phyloP scores from a whole-genome alignment of 208 protist species.

The Leptomonas seymouri region DNA sequence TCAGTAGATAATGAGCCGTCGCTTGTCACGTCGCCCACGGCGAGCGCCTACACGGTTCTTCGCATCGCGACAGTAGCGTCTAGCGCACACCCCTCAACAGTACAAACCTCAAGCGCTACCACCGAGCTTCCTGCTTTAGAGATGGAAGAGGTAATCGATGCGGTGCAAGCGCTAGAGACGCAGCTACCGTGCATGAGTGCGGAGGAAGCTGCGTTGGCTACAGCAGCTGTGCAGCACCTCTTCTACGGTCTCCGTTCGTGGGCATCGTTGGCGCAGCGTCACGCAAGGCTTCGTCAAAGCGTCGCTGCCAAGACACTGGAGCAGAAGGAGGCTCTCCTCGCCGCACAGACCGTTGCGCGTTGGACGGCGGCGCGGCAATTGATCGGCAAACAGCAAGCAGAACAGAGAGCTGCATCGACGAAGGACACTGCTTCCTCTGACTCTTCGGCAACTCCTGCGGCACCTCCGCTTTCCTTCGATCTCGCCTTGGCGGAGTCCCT shows the following conservation, averaged over 20 bases:
- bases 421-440: not conserved
- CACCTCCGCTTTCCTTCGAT: conserved; percentile 22
- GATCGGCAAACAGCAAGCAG: not conserved
- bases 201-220: conserved; percentile 37
- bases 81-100: not conserved
- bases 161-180: conserved; percentile 17
- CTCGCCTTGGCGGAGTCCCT: conserved; percentile 22
- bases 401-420: not conserved
- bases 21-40: not conserved
- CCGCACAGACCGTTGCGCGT: conserved; percentile 17
- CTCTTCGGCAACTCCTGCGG: conserved; percentile 3
- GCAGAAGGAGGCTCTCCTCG: conserved; percentile 22
- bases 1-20: not conserved
- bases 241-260: conserved; percentile 24
- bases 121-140: not conserved
- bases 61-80: not conserved
- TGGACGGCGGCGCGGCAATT: conserved; percentile 16
- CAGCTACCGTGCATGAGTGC: conserved; percentile 29
- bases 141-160: conserved; percentile 5
- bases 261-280: conserved; percentile 5
- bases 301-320: conserved; percentile 26
- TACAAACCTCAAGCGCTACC: not conserved
- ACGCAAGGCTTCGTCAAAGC: conserved; percentile 13
- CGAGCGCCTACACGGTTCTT: conserved; percentile 11
- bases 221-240: conserved; percentile 27